Base-by-base conservation (phyloP, 2,329 filamentous ascomycete species). In the Camillea tinctor region DNA sequence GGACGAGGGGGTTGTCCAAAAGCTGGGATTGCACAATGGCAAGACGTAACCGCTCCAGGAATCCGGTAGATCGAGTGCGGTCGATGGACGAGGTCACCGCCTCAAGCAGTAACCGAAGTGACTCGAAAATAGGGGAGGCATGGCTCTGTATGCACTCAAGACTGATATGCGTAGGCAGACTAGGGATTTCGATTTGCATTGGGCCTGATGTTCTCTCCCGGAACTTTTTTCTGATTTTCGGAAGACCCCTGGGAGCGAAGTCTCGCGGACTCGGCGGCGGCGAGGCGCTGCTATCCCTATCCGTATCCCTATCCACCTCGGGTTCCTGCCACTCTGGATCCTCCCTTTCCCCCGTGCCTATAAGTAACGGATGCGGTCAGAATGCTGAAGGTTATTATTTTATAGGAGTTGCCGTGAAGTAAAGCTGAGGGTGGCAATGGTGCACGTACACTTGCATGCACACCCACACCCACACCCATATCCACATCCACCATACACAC, bases 61-160 rank as follows among this genome's bases (percentile, higher is more conserved):
- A 73, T 17, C 68, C 69, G 58, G 69, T 69, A 49, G 71, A 71
- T 24, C 69, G 66, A 23, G 68, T 65, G 61, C 69, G 70, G 54
- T 73, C 71, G 59, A 73, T 73, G 4, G 70, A 72, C n/a, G 70
- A 72, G 48, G 69, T 72, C 15, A 73, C 69, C 48, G 70, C 70
- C 57, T 70, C 68, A n/a, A 72, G 52, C 20, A 71, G 50, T 23
- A 71, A 52, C 54, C 66, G 67, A 15, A 71, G 20, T 24, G 68
- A 50, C 17, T 69, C 66, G 55, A 71, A 17, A 17, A 71, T 44
- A n/a, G 71, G 68, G 44, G 68, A 70, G 50, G 66, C 66, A 60
- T 69, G 68, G 52, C 57, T 66, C 24, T 70, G 70, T 52, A 72
- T 57, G 6, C 68, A 61, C 53, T 70, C 65, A n/a, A 69, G 50